phyloP scores from a whole-genome alignment of 441 rosid genomes.

The Euphorbia corollata region DNA sequence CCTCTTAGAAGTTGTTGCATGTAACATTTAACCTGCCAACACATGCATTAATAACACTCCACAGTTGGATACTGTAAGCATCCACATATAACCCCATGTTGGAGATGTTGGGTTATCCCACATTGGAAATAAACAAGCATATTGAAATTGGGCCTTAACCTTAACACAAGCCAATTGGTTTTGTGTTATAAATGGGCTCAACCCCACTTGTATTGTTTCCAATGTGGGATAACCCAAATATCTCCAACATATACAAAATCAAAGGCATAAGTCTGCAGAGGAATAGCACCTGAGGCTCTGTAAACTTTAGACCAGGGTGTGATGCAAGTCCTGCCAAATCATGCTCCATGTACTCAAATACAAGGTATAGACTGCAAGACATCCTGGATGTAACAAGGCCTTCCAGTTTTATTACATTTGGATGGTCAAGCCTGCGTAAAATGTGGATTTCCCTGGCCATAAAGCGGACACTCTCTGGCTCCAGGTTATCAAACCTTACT shows the following conservation, averaged over 20 bases:
- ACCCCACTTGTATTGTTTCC: too few species aligned
- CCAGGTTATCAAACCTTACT: conserved; percentile 87
- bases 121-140: too few species aligned
- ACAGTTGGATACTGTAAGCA: too few species aligned
- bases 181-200: too few species aligned
- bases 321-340: conserved; percentile 94
- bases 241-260: neutral
- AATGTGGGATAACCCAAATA: too few species aligned
- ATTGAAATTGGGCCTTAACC: too few species aligned
- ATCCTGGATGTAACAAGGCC: conserved; percentile 96
- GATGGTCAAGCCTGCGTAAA: conserved; percentile 88
- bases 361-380: conserved; percentile 92
- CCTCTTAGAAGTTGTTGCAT: conserved; percentile 74
- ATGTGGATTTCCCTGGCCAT: conserved; percentile 98
- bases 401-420: conserved; percentile 86
- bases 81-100: too few species aligned
- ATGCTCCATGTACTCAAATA: conserved; percentile 94
- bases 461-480: conserved; percentile 96
- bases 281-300: conserved; percentile 65
- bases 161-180: too few species aligned
- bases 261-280: neutral
- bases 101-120: too few species aligned
- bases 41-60: conserved; percentile 3
- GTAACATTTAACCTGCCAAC: conserved; percentile 74
- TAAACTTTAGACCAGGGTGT: conserved; percentile 77